Base-by-base conservation (phyloP, 768 basidiomycete species). In the Leccinum subgranulosum region DNA sequence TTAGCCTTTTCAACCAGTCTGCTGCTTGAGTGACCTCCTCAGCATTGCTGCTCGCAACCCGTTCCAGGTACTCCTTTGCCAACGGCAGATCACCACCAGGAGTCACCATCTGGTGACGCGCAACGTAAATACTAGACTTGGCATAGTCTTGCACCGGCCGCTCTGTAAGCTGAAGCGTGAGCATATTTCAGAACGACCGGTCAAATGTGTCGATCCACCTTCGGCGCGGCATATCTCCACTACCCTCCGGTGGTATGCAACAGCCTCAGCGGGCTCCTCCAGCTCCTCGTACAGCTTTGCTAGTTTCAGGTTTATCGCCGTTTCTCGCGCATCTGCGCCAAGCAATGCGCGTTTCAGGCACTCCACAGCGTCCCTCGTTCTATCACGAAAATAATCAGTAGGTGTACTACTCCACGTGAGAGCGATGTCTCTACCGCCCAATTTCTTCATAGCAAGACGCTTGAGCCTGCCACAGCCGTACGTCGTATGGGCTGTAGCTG, bases 361-460 rank as follows among this genome's bases (percentile, higher is more conserved):
- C 68, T 94, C 88, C 46, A 95, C 86, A 15, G 97, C 94, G 72
- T 98, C 95, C 58, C 86, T 81, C 48, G 82, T 79, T 70, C 96
- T 96, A 65, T 27, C 53, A 57, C 53, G 50, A 54, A 49, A 34
- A 33, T 27, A 17, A 31, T 66, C 36, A 65, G 52, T 17, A 21
- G 23, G 34, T n/a, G 15, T 48, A 27, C 23, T 31, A 45, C 49
- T 17, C 28, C 23, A 47, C 25, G 19, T 19, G 48, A 43, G 17
- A 56, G 4, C 6, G 10, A 41, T 29, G 2, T 36, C 71, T 81
- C 60, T 64, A 92, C 94, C 87, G 80, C 66, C 88, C 86, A 63
- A 97, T 84, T 69, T 94, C 91, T 72, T 95, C 92, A 72, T 98
- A 98, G 64, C 94, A 96, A 64, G 87, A 85, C 5, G 90, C 95